These are phyloP conservation scores for Ganoderma lucidum DNA, from an alignment of 1,284 basidiomycete species.

Conservation along the genomic window DNA sequence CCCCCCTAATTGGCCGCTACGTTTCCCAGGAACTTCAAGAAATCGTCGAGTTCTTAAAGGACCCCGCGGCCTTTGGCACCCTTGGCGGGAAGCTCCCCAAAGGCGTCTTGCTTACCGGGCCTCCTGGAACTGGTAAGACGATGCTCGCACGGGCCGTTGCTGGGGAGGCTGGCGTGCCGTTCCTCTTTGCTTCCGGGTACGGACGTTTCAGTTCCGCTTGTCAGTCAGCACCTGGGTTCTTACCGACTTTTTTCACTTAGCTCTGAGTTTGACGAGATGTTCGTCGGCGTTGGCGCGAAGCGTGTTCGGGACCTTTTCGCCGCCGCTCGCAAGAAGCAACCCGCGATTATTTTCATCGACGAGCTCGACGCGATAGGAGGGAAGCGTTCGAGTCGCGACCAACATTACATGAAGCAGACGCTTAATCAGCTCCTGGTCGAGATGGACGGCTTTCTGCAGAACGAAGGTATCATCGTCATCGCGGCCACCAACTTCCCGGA, in stretches of 20 bases:
- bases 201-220: constrained; percentile 29
- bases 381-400: constrained; percentile 89
- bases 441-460: constrained; percentile 93
- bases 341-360: constrained; percentile 95
- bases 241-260: constrained; percentile 48
- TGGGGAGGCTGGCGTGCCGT: constrained; percentile 95
- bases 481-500: constrained; percentile 97
- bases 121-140: constrained; percentile 96
- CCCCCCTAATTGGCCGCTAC: neutral
- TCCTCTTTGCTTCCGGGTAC: constrained; percentile 87
- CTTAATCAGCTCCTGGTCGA: constrained; percentile 95
- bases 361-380: constrained; percentile 94
- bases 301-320: constrained; percentile 96
- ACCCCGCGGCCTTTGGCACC: constrained; percentile 87
- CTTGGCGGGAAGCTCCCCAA: constrained; percentile 93
- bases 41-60: constrained; percentile 92
- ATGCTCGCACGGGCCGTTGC: constrained; percentile 96
- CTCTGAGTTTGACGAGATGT: constrained; percentile 98
- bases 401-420: constrained; percentile 91
- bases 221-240: neutral
- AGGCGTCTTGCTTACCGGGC: constrained; percentile 89
- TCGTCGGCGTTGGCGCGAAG: constrained; percentile 95
- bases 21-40: constrained; percentile 83
- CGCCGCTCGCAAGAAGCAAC: constrained; percentile 93
- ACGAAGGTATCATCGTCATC: constrained; percentile 92